Evolutionary conservation across 495 filamentous ascomycete genomes (phyloP).

Genomic region (Hypoxylon lienhwacheense): DNA sequence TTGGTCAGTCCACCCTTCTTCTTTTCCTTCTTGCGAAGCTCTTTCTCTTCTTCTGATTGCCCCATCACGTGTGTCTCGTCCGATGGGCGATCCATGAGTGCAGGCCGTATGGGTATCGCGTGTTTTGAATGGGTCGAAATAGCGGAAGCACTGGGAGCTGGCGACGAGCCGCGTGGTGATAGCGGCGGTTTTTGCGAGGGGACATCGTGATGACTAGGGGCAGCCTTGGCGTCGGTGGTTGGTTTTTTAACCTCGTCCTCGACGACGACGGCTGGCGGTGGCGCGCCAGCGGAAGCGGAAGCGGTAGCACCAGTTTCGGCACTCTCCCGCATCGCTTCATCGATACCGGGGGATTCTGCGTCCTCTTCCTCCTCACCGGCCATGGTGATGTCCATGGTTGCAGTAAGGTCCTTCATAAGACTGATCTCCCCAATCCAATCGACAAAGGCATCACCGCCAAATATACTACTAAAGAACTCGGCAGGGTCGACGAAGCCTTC

Average conservation of each 20-base stretch:
- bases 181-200: slow-evolving; percentile 29
- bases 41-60: slow-evolving; percentile 72
- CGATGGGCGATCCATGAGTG: slow-evolving; percentile 85
- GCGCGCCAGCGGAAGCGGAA: slow-evolving; percentile 24
- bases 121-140: slow-evolving; percentile 39
- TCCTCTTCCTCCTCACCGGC: slow-evolving; percentile 69
- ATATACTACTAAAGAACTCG: slow-evolving; percentile 99
- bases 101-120: slow-evolving; percentile 72
- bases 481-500: slow-evolving; percentile 94
- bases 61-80: slow-evolving; percentile 75
- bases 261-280: slow-evolving; percentile 45
- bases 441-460: slow-evolving; percentile 92
- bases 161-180: slow-evolving; percentile 38
- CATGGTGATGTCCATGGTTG: slow-evolving; percentile 89
- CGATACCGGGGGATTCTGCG: slow-evolving; percentile 35
- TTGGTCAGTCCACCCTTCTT: slow-evolving; percentile 81
- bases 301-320: slow-evolving; percentile 39
- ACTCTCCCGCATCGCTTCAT: slow-evolving; percentile 52
- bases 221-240: slow-evolving; percentile 6
- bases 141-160: slow-evolving; percentile 60
- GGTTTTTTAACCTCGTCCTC: slow-evolving; percentile 46
- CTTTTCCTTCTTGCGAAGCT: slow-evolving; percentile 72
- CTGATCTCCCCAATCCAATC: slow-evolving; percentile 92
- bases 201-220: slow-evolving; percentile 25
- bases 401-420: slow-evolving; percentile 86